Base-by-base conservation (phyloP, 1,139 yeast species). In the Pichia sp. region DNA sequence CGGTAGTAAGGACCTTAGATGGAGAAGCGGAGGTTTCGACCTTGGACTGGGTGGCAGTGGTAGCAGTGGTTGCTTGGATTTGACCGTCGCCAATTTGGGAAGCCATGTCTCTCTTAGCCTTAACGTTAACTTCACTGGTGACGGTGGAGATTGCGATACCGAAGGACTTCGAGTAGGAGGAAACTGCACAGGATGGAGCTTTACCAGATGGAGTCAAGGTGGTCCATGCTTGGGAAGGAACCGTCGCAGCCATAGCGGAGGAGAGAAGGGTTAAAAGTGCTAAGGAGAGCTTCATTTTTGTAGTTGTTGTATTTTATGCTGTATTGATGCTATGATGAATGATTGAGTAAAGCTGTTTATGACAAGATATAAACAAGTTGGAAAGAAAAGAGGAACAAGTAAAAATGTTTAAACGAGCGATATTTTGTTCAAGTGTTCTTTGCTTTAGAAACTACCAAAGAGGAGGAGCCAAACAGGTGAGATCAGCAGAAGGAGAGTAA, bases 211-310 rank as follows among this genome's bases (percentile, higher is more conserved):
- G 90, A 48, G 89, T 84, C 72, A 85, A 78, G 51, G 89, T 82
- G 40, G 89, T 76, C 82, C 88, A 84, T 64, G 90, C 83, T 59
- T 81, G 84, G 59, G 87, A 68, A 70, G 89, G 85, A 70, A 82
- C 78, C 69, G 77, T 74, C 64, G 88, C 84, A 67, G 92, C 81
- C 69, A 81, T 59, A 56, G 85, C 75, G 48, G 79, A 62, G 54
- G 81, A 72, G 53, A 78, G 74, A 54, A 83, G 65, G 53, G 81
- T 71, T 53, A 79, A 74, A 54, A 83, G 64, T 60, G 72, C 55
- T 45, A 64, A 49, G 43, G 67, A 57, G 61, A 61, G 62, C 61
- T 66, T 65, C 71, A 68, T 67, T 55, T 44, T 61, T 40, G 13
- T 36, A 23, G 5, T 23, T 19, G 15, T 40, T n/a, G n/a, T 49